These are phyloP conservation scores for Gremmenia infestans DNA, from an alignment of 2,329 filamentous ascomycete genomes.

Conservation along the genomic window DNA sequence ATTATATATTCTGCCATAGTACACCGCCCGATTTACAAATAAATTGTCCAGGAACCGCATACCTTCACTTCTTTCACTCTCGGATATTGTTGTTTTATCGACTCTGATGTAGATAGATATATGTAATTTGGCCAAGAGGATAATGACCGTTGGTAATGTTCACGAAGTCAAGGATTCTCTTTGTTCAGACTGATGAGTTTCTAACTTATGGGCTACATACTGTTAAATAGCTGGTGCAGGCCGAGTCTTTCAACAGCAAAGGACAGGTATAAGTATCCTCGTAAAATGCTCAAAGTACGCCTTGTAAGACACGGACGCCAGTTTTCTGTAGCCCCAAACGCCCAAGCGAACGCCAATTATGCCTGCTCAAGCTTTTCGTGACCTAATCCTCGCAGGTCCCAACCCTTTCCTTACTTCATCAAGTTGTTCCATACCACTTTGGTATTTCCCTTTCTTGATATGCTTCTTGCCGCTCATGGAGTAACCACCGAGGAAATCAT, in stretches of 20 bases:
- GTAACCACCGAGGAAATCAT: conserved; percentile 81
- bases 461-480: conserved; percentile 66
- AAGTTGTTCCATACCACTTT: conserved; percentile 79
- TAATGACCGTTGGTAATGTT: too few species aligned
- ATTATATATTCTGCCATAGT: not conserved
- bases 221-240: too few species aligned
- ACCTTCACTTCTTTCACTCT: too few species aligned
- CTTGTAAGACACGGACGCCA: not conserved
- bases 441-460: conserved; percentile 75
- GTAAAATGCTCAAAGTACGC: not conserved
- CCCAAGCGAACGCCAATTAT: not conserved
- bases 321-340: conserved; percentile 10
- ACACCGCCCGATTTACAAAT: not conserved
- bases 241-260: too few species aligned
- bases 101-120: too few species aligned
- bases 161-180: too few species aligned
- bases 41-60: too few species aligned
- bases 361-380: conserved; percentile 19
- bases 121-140: too few species aligned
- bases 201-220: too few species aligned
- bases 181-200: too few species aligned
- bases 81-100: too few species aligned
- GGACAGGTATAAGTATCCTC: too few species aligned
- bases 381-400: conserved; percentile 64
- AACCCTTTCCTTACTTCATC: conserved; percentile 82